phyloP scores from a whole-genome alignment of 108 stramenopile genomes.

The Stephanodiscus minutulus region DNA sequence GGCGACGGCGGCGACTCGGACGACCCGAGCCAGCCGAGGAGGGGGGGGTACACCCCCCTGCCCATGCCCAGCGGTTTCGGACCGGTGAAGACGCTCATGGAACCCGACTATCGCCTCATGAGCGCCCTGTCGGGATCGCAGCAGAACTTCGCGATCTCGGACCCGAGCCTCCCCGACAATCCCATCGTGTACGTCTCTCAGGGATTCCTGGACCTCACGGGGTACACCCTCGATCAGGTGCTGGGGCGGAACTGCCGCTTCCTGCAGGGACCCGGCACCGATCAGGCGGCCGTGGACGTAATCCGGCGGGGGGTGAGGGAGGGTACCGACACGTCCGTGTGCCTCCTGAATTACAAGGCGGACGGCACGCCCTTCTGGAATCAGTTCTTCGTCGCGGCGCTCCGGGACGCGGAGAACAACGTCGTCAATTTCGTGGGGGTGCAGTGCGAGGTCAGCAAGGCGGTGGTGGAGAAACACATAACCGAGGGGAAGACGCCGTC shows the following conservation, averaged over 20 bases:
- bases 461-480: constrained; percentile 88
- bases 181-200: constrained; percentile 94
- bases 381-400: constrained; percentile 96
- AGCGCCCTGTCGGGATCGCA: constrained; percentile 82
- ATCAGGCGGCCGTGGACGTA: constrained; percentile 82
- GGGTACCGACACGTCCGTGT: constrained; percentile 87
- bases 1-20: constrained; percentile 28
- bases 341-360: constrained; percentile 91
- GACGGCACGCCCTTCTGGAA: constrained; percentile 98
- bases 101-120: constrained; percentile 89
- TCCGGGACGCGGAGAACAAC: constrained; percentile 92
- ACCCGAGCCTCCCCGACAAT: constrained; percentile 96
- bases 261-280: constrained; percentile 95
- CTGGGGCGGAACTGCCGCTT: constrained; percentile 97
- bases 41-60: constrained; percentile 76
- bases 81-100: constrained; percentile 92
- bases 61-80: constrained; percentile 91
- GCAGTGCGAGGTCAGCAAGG: constrained; percentile 92
- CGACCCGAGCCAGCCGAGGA: constrained; percentile 43
- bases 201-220: constrained; percentile 94
- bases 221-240: constrained; percentile 93
- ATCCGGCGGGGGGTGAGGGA: constrained; percentile 85
- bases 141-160: constrained; percentile 98
- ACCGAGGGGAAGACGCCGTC: constrained; percentile 59
- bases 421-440: constrained; percentile 97